Base-by-base conservation (phyloP, 2,329 filamentous ascomycete genomes). In the Plenodomus biglobosus region DNA sequence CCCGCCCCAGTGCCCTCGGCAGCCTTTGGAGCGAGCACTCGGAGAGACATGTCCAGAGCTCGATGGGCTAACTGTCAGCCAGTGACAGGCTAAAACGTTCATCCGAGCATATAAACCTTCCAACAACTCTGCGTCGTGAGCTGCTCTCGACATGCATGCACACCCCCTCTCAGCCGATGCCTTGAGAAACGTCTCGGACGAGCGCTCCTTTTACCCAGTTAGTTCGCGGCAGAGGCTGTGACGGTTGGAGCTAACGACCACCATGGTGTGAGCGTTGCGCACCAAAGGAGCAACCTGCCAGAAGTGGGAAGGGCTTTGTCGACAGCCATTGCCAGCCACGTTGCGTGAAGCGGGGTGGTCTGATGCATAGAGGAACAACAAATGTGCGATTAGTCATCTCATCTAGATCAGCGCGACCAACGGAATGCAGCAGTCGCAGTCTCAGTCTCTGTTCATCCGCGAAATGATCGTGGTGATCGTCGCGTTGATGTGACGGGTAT, bases 21-120 rank as follows among this genome's bases (percentile, higher is more conserved):
- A 65, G 66, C 68, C 67, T 53, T 70, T 71, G 53, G 63, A 69
- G 68, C 69, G 70, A 72, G 55, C 48, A 37, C 42, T 30, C n/a
- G 19, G 19, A 36, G 20, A 18, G 19, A 37, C 38, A 11, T 42
- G 38, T 38, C 30, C 41, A 44, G 37, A 46, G 42, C 49, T 21
- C 38, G 35, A 40, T 19, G 11, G 30, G 35, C 20, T 18, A 42
- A 37, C 17, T 15, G 40, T 46, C n/a, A 42, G 42, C 38, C 36
- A 44, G 22, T 20, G 16, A 22, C 38, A 18, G 42, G 42, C 51
- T 43, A 52, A 36, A 39, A 42, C 45, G 44, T 38, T 46, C 38
- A 24, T 36, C 21, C 37, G 24, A 15, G 27, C 20, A 32, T 13
- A 32, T 32, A 32, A n/a, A 20, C 40, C 22, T 16, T 13, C 21